Evolutionary conservation across 208 protist species (phyloP).

Genomic region (Leishmania guyanensis): DNA sequence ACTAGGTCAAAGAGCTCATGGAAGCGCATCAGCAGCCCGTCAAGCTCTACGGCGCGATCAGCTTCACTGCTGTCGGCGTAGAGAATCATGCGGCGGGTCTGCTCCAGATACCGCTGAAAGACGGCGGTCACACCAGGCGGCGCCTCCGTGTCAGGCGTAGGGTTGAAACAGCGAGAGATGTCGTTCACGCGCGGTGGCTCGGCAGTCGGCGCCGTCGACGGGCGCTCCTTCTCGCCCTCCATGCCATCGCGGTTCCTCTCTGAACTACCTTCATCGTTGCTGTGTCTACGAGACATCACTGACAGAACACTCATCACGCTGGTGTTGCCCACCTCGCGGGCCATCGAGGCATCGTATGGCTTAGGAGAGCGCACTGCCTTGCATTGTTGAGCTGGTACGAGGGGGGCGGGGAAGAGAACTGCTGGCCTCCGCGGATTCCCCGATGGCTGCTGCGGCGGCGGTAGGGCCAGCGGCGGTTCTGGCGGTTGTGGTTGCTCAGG

Average conservation of each 20-base stretch:
- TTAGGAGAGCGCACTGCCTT: background rate
- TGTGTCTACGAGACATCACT: background rate
- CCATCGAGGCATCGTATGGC: background rate
- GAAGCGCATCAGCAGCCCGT: conserved; percentile 23
- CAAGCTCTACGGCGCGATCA: conserved; percentile 23
- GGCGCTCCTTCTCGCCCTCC: background rate
- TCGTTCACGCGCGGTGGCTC: background rate
- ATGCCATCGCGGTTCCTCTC: background rate
- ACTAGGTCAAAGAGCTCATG: conserved; percentile 32
- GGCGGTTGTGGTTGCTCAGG: background rate
- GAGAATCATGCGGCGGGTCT: conserved; percentile 18
- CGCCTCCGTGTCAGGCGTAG: background rate
- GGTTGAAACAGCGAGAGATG: background rate
- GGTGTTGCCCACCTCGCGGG: background rate
- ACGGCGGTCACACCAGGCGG: background rate
- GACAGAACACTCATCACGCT: background rate
- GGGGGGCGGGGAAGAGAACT: background rate
- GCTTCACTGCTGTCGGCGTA: conserved; percentile 6
- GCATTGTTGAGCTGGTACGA: background rate
- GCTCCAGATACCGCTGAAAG: conserved; percentile 27
- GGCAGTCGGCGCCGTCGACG: conserved; percentile 1
- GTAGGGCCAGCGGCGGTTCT: background rate
- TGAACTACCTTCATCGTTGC: background rate
- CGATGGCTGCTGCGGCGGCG: background rate
- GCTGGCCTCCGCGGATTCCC: background rate